phyloP scores from a whole-genome alignment of 441 rosid genomes.

The Pelargonium myrrhifolium region DNA sequence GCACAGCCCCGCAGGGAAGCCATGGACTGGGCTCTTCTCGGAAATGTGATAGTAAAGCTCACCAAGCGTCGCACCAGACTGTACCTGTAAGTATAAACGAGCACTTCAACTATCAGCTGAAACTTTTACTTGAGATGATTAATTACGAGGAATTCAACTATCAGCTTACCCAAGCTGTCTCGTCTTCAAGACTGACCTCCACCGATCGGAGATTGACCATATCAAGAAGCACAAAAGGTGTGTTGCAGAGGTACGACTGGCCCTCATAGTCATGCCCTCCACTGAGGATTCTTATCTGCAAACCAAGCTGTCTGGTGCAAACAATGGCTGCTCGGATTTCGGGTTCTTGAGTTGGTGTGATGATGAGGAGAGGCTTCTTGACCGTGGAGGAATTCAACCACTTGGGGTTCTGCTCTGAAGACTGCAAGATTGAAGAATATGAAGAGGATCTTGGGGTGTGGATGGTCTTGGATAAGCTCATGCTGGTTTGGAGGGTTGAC shows the following conservation, averaged over 20 bases:
- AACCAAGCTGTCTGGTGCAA: constrained; percentile 18
- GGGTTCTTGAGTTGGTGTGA: constrained; percentile 21
- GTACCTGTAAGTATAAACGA: no score
- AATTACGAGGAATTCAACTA: no score
- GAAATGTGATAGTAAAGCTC: constrained; percentile 56
- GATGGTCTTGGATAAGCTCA: background rate
- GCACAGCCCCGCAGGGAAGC: constrained; percentile 58
- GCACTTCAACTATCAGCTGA: no score
- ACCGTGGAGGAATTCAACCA: constrained; percentile 28
- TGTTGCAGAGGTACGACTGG: constrained; percentile 32
- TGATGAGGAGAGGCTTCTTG: constrained; percentile 20
- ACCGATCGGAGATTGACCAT: constrained; percentile 25
- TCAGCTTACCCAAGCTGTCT: constrained; percentile 64
- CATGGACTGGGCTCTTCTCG: constrained; percentile 34
- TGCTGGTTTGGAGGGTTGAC: background rate
- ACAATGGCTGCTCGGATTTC: constrained; percentile 24
- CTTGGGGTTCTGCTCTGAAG: background rate
- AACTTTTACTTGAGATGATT: no score
- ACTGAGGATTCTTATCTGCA: constrained; percentile 27
- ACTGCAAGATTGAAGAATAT: background rate
- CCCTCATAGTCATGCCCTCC: constrained; percentile 74
- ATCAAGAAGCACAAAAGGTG: constrained; percentile 41
- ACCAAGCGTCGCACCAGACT: constrained; percentile 56
- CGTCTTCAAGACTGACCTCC: constrained; percentile 24
- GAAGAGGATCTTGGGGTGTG: constrained; percentile 3